A percentile compares a stretch with the other conserved stretches of the same genome.
Evolutionary conservation across 495 filamentous ascomycete species (phyloP).

Genomic region (Trichoderma virens): DNA sequence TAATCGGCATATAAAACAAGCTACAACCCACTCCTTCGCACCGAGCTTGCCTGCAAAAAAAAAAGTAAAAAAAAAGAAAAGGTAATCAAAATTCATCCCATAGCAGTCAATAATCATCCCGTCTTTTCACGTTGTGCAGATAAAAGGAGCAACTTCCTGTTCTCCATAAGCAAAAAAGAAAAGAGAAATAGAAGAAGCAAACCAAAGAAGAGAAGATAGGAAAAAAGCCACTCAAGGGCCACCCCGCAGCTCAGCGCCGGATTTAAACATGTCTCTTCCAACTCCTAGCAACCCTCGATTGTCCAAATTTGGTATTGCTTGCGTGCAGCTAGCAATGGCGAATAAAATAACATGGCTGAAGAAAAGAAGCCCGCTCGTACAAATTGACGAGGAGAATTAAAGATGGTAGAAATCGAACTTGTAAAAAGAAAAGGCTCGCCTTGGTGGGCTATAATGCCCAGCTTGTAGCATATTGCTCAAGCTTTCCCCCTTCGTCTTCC

Average conservation of each 20-base stretch:
- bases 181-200: neutral
- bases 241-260: neutral
- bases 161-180: neutral
- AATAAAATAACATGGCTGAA: neutral
- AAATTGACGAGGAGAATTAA: neutral
- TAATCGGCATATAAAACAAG: neutral
- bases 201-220: neutral
- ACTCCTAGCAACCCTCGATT: neutral
- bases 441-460: neutral
- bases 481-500: neutral
- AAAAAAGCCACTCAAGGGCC: neutral
- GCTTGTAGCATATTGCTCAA: neutral
- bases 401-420: neutral
- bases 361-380: neutral
- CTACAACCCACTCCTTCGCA: neutral
- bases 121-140: neutral
- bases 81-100: conserved; percentile 7
- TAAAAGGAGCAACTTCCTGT: neutral
- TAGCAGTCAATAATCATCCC: conserved; percentile 2
- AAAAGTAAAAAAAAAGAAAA: neutral
- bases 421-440: neutral
- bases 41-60: neutral
- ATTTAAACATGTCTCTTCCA: conserved; percentile 1
- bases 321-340: neutral
- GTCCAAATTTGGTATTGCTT: neutral